A percentile compares a stretch with the other conserved stretches of the same genome.
Evolutionary conservation across 306 rosid genomes (phyloP).

Genomic region (Astragalus membranaceus): DNA sequence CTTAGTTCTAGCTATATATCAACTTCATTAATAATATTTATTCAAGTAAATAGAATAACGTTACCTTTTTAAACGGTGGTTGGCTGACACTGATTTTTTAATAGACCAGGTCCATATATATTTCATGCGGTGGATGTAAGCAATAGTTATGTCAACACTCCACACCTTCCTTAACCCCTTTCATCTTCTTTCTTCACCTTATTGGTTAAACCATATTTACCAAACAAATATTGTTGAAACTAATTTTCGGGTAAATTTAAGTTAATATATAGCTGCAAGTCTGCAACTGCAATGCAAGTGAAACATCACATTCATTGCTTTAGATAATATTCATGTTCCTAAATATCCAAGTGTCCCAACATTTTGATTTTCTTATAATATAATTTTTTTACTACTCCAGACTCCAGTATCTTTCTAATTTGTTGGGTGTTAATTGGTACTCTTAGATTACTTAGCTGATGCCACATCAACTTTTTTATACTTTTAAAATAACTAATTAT

Average conservation of each 20-base stretch:
- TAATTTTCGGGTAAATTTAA: not conserved
- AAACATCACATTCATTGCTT: not conserved
- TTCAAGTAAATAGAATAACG: not conserved
- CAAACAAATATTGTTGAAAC: constrained; percentile 3
- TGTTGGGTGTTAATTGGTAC: no score
- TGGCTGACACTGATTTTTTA: constrained; percentile 34
- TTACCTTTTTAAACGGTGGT: constrained; percentile 25
- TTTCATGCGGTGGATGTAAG: constrained; percentile 54
- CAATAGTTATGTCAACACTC: constrained; percentile 27
- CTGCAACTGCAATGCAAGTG: not conserved
- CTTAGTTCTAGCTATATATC: not conserved
- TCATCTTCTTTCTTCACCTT: not conserved
- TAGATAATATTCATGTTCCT: not conserved
- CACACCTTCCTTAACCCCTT: constrained; percentile 22
- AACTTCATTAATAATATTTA: no score
- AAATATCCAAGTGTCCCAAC: not conserved
- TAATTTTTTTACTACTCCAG: no score
- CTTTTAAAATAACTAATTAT: no score
- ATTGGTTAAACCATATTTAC: not conserved
- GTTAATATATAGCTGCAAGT: not conserved
- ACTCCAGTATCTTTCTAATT: no score
- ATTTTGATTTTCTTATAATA: no score
- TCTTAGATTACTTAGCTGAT: no score
- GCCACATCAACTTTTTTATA: no score
- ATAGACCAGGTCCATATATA: constrained; percentile 28